Evolutionary conservation across 2,329 filamentous ascomycete genomes (phyloP).

Genomic region (Lomentospora prolificans): DNA sequence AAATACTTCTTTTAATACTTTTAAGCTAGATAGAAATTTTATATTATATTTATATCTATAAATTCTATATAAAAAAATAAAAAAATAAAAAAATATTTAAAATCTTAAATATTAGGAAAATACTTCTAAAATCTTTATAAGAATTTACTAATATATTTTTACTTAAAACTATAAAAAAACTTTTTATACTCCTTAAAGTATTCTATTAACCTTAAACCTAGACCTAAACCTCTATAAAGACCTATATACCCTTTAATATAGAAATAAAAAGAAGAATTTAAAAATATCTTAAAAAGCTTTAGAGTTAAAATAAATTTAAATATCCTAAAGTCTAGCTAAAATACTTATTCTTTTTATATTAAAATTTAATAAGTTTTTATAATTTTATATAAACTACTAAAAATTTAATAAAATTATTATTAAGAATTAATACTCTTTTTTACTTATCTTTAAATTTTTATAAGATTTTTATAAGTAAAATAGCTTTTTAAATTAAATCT

Average conservation of each 20-base stretch:
- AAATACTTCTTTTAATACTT: no score
- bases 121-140: neutral
- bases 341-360: neutral
- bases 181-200: neutral
- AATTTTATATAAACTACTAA: neutral
- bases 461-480: conserved; percentile 7
- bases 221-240: neutral
- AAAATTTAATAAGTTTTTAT: neutral
- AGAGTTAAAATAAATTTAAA: neutral
- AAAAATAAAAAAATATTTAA: neutral
- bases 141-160: neutral
- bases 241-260: neutral
- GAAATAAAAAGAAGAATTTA: neutral
- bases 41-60: no score
- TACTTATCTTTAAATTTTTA: conserved; percentile 10
- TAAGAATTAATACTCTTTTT: neutral
- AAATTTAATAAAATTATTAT: neutral
- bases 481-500: conserved; percentile 10
- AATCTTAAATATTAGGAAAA: neutral
- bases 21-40: no score
- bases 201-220: neutral
- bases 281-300: neutral
- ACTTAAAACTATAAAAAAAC: neutral
- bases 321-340: neutral
- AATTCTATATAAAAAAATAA: no score